Evolutionary conservation across 83 land plant genomes (phyloP), one percentile per base, ranked within the genome.

Genomic region (Larix sibirica): DNA sequence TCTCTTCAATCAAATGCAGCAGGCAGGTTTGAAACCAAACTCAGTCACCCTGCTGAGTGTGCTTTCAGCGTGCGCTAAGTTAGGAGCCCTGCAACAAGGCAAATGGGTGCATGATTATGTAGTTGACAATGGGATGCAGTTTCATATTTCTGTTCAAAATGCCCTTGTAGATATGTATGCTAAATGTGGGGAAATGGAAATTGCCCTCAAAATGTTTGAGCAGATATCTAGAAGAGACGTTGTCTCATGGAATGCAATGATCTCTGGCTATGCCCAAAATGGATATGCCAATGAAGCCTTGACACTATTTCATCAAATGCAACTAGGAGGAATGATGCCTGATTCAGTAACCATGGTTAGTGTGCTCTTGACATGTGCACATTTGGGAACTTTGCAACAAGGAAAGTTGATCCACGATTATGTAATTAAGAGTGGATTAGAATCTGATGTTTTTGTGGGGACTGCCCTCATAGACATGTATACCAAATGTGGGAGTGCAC

Each of bases 201-300:
- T 66, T 50, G 83, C 85, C 13, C 12, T 28, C 24, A 24, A 56
- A 64, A 63, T 84, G 5, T 84, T 84, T 80, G 23, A 62, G 13
- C 24, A 56, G 83, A 90, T 92, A 87, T 65, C 80, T 84, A 68
- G 82, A 6, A 85, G 89, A 84, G 84, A 85, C 40, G 61, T 87
- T 5, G 85, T 87, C 54, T 73, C 92, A 3, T 92, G 90, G 90
- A 92, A 90, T 83, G 95, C 91, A 26, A 80, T 92, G 63, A 77
- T 92, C 24, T 90, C 89, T 12, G 92, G 86, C 18, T 89, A 85
- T 83, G 85, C 82, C 4, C 71, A 85, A 1, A 64, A 81, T 58
- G 91, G 87, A 21, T 40, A 83, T 5, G 77, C 80, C 62, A 47
- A 47, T 2, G 44, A 71, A 47, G 86, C 92, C 12, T 71, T 84